These are phyloP conservation scores for Juncus effusus DNA, from an alignment of 176 grass and related monocot genomes.

Conservation along the genomic window DNA sequence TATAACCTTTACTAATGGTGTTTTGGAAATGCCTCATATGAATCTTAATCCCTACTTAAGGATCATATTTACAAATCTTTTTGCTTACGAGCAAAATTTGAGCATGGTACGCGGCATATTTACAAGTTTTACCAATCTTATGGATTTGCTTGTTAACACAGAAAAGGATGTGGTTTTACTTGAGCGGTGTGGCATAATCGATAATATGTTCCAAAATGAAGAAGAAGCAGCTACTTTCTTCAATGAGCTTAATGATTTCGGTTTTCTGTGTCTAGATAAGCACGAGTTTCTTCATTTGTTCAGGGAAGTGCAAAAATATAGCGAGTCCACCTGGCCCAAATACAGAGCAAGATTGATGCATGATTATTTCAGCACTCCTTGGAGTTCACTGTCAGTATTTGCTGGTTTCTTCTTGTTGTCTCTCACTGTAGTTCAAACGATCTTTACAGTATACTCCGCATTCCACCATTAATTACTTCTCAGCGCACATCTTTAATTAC, in stretches of 20 bases:
- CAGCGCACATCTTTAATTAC: too few relatives aligned
- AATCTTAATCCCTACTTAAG: background rate
- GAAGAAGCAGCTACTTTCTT: slow-evolving; percentile 19
- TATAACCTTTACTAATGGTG: slow-evolving; percentile 5
- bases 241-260: slow-evolving; percentile 3
- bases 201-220: slow-evolving; percentile 6
- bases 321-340: background rate
- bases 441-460: slow-evolving; percentile 4
- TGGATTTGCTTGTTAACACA: slow-evolving; percentile 9
- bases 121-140: background rate
- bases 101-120: background rate
- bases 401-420: background rate
- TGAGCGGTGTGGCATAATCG: background rate
- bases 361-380: slow-evolving; percentile 24
- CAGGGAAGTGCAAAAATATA: slow-evolving; percentile 13
- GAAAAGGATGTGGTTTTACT: slow-evolving; percentile 11
- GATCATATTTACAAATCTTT: slow-evolving; percentile 2
- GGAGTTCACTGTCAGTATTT: background rate
- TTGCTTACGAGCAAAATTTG: slow-evolving; percentile 10
- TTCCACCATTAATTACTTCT: too few relatives aligned
- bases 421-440: slow-evolving; percentile 9
- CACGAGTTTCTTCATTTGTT: slow-evolving; percentile 2
- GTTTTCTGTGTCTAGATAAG: background rate
- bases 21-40: slow-evolving; percentile 15
- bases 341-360: slow-evolving; percentile 4